These are phyloP conservation scores for Dioscorea alata DNA, from an alignment of 106 monocot species.

Conservation along the genomic window DNA sequence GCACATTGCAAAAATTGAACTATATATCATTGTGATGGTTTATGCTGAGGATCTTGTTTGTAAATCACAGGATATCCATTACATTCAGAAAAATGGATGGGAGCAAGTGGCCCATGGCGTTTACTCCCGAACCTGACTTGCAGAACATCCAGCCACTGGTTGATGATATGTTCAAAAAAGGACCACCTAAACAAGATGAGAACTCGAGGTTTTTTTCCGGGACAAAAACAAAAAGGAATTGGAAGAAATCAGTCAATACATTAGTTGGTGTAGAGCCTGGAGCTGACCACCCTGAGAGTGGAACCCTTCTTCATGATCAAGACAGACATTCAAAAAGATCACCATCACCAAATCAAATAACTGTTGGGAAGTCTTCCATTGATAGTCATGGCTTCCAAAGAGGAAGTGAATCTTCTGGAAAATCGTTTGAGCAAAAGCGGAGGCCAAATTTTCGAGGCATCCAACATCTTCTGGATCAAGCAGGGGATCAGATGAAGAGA, in stretches of 20 bases:
- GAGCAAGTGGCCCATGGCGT: slow-evolving; percentile 30
- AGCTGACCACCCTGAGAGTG: background rate
- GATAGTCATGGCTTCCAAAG: background rate
- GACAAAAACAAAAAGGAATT: slow-evolving; percentile 8
- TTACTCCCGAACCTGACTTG: slow-evolving; percentile 53
- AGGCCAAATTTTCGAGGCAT: background rate
- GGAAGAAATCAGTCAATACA: slow-evolving; percentile 20
- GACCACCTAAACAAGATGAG: background rate
- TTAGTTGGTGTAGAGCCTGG: background rate
- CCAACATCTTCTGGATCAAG: background rate
- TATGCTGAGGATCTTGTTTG: background rate
- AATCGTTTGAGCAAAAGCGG: background rate
- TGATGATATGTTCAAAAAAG: slow-evolving; percentile 9
- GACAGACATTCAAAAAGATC: background rate
- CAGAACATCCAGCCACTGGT: slow-evolving; percentile 45
- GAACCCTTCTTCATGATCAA: slow-evolving; percentile 1
- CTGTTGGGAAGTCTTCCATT: slow-evolving; percentile 5
- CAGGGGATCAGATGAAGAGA: background rate
- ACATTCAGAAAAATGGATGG: slow-evolving; percentile 81
- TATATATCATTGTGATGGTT: too few relatives aligned
- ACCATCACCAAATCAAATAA: slow-evolving; percentile 2
- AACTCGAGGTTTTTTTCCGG: background rate
- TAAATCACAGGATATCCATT: slow-evolving; percentile 61
- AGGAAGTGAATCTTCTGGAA: slow-evolving; percentile 4
- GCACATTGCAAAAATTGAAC: too few relatives aligned